Evolutionary conservation across 306 rosid genomes (phyloP).

Genomic region (Inga laurina): DNA sequence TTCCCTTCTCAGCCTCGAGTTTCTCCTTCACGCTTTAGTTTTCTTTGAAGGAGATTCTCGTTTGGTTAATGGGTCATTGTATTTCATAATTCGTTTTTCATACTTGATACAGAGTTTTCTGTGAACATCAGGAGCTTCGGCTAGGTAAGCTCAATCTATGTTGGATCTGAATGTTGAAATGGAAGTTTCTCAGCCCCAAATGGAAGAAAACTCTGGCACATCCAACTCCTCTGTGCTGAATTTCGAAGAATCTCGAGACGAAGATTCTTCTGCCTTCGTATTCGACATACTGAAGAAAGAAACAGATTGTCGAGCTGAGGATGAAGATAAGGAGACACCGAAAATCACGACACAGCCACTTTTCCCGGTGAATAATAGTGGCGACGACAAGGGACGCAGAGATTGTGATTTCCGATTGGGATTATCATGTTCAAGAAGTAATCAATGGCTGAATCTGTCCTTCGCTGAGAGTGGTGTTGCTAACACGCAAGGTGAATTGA

Average conservation of each 20-base stretch:
- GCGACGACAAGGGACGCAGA: not conserved
- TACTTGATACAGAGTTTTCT: not conserved
- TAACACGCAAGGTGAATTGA: slow-evolving; percentile 22
- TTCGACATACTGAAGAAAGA: slow-evolving; percentile 49
- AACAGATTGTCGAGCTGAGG: not conserved
- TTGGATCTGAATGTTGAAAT: slow-evolving; percentile 66
- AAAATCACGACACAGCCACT: slow-evolving; percentile 33
- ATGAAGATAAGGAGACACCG: slow-evolving; percentile 1
- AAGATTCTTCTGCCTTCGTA: slow-evolving; percentile 36
- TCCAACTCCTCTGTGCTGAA: slow-evolving; percentile 50
- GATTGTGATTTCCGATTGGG: slow-evolving; percentile 30
- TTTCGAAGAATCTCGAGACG: slow-evolving; percentile 32
- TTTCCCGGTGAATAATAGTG: slow-evolving; percentile 39
- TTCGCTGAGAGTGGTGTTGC: slow-evolving; percentile 7
- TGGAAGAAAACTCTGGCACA: slow-evolving; percentile 53
- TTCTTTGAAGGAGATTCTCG: not conserved
- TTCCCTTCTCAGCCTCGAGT: not conserved
- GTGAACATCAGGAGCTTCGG: not conserved
- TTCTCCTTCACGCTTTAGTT: not conserved
- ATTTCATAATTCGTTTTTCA: not conserved
- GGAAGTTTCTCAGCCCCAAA: slow-evolving; percentile 31
- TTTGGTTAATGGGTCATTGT: not conserved
- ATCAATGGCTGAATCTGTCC: slow-evolving; percentile 46
- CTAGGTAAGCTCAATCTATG: slow-evolving; percentile 36
- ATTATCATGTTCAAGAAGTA: slow-evolving; percentile 2